A percentile compares a stretch with the other conserved stretches of the same genome.
These are phyloP conservation scores for Trametes sanguinea DNA, from an alignment of 768 basidiomycete genomes.

Conservation along the genomic window DNA sequence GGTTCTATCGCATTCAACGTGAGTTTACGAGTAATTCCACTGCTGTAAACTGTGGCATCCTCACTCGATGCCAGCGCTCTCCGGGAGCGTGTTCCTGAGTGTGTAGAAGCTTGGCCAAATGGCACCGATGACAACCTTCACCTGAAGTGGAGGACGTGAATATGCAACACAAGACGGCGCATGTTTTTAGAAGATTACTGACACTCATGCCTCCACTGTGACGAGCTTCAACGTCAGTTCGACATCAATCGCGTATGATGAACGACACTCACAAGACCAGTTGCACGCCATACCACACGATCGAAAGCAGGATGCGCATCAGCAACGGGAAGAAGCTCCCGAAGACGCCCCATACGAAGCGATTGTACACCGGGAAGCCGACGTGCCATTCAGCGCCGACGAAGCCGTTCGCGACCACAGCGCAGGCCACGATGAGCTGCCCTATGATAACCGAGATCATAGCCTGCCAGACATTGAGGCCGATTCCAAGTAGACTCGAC, in stretches of 20 bases:
- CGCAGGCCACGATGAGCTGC: constrained; percentile 17
- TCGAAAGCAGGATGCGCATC: constrained; percentile 24
- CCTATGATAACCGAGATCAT: constrained; percentile 24
- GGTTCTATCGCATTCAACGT: not conserved
- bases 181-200: not conserved
- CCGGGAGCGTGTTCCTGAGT: constrained; percentile 22
- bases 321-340: constrained; percentile 26
- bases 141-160: not conserved
- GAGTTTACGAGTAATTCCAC: too few species aligned
- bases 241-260: not conserved
- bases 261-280: constrained; percentile 19
- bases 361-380: constrained; percentile 24
- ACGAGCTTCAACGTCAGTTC: not conserved
- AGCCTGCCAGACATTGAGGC: constrained; percentile 26
- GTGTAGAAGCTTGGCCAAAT: constrained; percentile 25
- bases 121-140: constrained; percentile 24
- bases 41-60: too few species aligned
- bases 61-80: constrained; percentile 22
- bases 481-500: constrained; percentile 22
- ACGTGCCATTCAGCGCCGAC: constrained; percentile 26
- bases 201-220: constrained; percentile 19
- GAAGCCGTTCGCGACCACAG: constrained; percentile 21
- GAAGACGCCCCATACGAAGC: constrained; percentile 23
- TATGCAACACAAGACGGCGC: not conserved
- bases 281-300: constrained; percentile 26